These are phyloP conservation scores for Suillus ampliporus DNA, from an alignment of 768 basidiomycete genomes.

Conservation along the genomic window DNA sequence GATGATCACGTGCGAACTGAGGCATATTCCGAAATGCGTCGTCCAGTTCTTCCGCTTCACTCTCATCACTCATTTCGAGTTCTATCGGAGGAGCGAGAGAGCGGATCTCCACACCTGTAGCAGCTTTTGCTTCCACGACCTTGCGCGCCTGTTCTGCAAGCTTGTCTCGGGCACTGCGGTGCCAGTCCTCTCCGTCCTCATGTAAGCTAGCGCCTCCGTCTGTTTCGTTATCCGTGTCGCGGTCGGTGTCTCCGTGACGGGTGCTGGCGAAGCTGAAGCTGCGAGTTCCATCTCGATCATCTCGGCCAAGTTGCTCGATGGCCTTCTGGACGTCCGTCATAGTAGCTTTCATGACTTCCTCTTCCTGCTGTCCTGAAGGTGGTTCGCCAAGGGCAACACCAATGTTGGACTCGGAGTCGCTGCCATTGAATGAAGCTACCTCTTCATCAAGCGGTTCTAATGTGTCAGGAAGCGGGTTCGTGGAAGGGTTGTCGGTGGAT, in stretches of 20 bases:
- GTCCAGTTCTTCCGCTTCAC: conserved; percentile 69
- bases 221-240: conserved; percentile 50
- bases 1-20: conserved; percentile 51
- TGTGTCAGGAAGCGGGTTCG: conserved; percentile 26
- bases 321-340: conserved; percentile 91
- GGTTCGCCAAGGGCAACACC: conserved; percentile 33
- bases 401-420: conserved; percentile 29
- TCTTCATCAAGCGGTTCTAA: conserved; percentile 57
- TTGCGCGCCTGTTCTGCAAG: conserved; percentile 72
- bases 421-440: conserved; percentile 40
- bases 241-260: conserved; percentile 55
- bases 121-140: conserved; percentile 52
- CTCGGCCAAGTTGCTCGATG: conserved; percentile 81
- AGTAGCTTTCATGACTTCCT: conserved; percentile 83
- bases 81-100: conserved; percentile 66
- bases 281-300: conserved; percentile 60
- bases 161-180: conserved; percentile 66
- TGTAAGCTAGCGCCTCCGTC: conserved; percentile 59
- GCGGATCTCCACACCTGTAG: conserved; percentile 51
- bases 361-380: conserved; percentile 40
- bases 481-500: conserved; percentile 29
- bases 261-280: conserved; percentile 83
- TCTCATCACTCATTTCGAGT: conserved; percentile 81
- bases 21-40: conserved; percentile 42
- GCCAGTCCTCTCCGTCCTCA: conserved; percentile 58